Evolutionary conservation across 768 basidiomycete genomes (phyloP).

Genomic region (Dictyophora rubrovolvata): DNA sequence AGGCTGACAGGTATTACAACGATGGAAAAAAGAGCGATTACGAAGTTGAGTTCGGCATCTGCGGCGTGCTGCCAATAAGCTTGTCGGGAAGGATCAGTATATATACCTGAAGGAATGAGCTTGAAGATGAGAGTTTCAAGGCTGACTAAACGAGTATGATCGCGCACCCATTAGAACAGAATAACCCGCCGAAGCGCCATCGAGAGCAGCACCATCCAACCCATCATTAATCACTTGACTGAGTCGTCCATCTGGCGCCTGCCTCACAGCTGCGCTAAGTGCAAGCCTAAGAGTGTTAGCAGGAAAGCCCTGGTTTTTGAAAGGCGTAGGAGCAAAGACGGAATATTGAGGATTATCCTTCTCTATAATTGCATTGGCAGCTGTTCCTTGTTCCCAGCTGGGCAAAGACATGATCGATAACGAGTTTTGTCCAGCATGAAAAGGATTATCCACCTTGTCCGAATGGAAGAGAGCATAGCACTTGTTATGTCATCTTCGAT

Average conservation of each 20-base stretch:
- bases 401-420: background rate
- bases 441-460: slow-evolving; percentile 16
- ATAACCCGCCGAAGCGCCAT: slow-evolving; percentile 20
- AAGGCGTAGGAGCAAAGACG: slow-evolving; percentile 17
- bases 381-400: slow-evolving; percentile 25
- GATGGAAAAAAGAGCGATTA: background rate
- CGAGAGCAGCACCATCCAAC: slow-evolving; percentile 19
- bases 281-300: slow-evolving; percentile 17
- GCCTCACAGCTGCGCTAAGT: slow-evolving; percentile 19
- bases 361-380: slow-evolving; percentile 17
- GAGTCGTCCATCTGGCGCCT: slow-evolving; percentile 20
- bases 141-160: background rate
- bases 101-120: slow-evolving; percentile 5
- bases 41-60: slow-evolving; percentile 17
- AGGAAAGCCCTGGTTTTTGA: slow-evolving; percentile 14
- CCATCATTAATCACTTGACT: slow-evolving; percentile 20
- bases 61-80: slow-evolving; percentile 17
- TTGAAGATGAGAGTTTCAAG: background rate
- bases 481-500: slow-evolving; percentile 10
- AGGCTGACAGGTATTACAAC: background rate
- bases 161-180: slow-evolving; percentile 17
- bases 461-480: slow-evolving; percentile 19
- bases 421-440: background rate
- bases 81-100: slow-evolving; percentile 12
- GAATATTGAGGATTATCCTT: slow-evolving; percentile 19